Base-by-base conservation (phyloP, 176 grass and related monocot species). In the Miscanthus lutarioriparius region DNA sequence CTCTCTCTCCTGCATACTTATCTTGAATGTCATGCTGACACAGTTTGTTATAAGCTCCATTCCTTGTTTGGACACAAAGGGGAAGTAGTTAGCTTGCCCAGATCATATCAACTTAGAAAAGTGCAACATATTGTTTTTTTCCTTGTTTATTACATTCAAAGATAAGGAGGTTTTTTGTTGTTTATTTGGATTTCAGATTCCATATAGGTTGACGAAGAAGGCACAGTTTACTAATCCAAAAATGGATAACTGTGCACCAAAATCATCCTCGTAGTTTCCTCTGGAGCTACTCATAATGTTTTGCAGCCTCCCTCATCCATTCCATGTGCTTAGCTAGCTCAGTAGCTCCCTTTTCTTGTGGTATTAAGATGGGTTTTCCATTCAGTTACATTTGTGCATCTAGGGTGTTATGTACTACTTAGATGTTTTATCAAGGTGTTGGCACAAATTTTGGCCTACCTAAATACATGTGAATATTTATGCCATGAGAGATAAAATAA, bases 41-140 rank as follows among this genome's bases (percentile, higher is more conserved):
- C 61, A 77, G 44, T 53, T 33, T 64, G 33, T 40, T 84, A 64
- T 56, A 79, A 63, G 43, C 59, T 51, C 23, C 12, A 84, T 59
- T 80, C 63, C 38, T 45, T 58, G 35, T 64, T 27, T 82, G 36
- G 30, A 22, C 67, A 58, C 48, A 59, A 58, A 71, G 33, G 23
- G 6, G 38, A 15, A 70, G 58, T 39, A 16, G 7, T 15, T 56
- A 9, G 33, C n/a, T 70, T 54, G 19, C 23, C 49, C 47, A 54
- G 32, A 39, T 56, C 45, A 69, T 56, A 39, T 81, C 20, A 68
- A 35, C n/a, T 63, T 63, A 38, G 14, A 64, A 6, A 62, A 78
- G 23, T 28, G 33, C 54, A 77, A 39, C 22, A 23, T 9, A 61
- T 23, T 38, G 20, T 56, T 38, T 16, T 58, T 10, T 10, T 1